Conservation (phyloP, 192 early-diverging fungal genomes). For the Allomyces macrogynus region DNA sequence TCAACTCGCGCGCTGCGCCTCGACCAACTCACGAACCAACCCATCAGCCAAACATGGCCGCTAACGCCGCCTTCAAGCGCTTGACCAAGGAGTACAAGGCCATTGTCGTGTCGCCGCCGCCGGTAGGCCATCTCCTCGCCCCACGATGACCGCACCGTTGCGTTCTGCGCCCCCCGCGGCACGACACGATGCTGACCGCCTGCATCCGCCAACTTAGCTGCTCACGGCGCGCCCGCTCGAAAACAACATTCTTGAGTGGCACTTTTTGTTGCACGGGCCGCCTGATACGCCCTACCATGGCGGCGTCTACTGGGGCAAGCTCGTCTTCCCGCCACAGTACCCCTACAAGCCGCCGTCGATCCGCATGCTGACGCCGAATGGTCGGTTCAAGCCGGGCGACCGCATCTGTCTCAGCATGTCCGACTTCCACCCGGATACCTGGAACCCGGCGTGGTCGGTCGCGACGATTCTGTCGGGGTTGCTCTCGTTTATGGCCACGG, state of each 20-base stretch:
- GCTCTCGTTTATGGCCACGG: conserved; percentile 77
- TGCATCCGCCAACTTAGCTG: conserved; percentile 39
- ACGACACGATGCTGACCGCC: neutral
- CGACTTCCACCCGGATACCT: conserved; percentile 79
- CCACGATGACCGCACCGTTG: neutral
- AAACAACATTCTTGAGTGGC: conserved; percentile 91
- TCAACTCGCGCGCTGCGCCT: no score
- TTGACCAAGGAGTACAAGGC: conserved; percentile 60
- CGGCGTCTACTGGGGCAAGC: conserved; percentile 85
- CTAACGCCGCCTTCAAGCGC: conserved; percentile 53
- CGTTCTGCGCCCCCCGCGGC: neutral
- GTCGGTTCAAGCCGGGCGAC: conserved; percentile 81
- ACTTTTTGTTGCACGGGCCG: conserved; percentile 37
- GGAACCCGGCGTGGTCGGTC: conserved; percentile 97
- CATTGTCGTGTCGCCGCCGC: conserved; percentile 22
- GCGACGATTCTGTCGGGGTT: conserved; percentile 88
- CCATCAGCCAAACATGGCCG: conserved; percentile 34
- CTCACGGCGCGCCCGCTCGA: conserved; percentile 84
- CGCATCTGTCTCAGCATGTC: conserved; percentile 90
- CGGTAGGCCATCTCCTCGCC: conserved; percentile 13
- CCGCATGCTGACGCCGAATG: conserved; percentile 61
- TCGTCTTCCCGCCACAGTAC: conserved; percentile 87
- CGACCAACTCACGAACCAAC: no score
- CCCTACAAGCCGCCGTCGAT: conserved; percentile 83
- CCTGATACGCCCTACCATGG: conserved; percentile 77